Evolutionary conservation across 331 rosid species (phyloP), one percentile per base, ranked within the genome.

Genomic region (Dryas integrifolia): DNA sequence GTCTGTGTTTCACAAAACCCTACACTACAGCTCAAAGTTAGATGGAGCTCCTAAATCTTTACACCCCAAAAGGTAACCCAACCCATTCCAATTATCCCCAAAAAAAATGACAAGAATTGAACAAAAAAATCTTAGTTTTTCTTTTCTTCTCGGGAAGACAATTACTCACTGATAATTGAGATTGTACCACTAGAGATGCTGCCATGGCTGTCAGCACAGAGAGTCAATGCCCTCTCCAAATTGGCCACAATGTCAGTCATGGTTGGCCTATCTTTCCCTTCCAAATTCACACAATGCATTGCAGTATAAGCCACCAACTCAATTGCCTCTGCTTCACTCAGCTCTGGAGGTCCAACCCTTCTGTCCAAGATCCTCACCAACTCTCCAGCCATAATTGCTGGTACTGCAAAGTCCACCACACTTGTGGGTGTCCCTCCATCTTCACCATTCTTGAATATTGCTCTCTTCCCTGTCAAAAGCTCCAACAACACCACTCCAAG

Each of bases 231-330:
- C 9, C 97, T 75, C 45, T 95, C 98, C 88, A 95, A 83, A 84
- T 95, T 91, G 9, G 90, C 84, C 18, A 95, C 98, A 80, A 95
- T 91, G 86, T 95, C 98, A 3, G 87, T 74, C 88, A 95, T 95
- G 45, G 96, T 89, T 60, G 96, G 98, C 72, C 98, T 86, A 4
- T 91, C 97, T 69, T 88, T 91, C 79, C 98, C 98, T 74, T 95
- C 98, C 90, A 89, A 83, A 82, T 85, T 82, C 45, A 95, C 98
- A 55, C 98, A 91, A 61, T 88, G 97, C 87, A 88, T 79, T 6
- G 98, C 98, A 1, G 92, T 89, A 68, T 91, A 91, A 1, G 89
- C 93, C 72, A 95, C 88, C 8, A 95, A 74, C 79, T 95, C 98
- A 76, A 95, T 93, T 4, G 97, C 96, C 77, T 95, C 98, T 7